phyloP scores from a whole-genome alignment of 306 rosid genomes.

The Lathyrus oleraceus region DNA sequence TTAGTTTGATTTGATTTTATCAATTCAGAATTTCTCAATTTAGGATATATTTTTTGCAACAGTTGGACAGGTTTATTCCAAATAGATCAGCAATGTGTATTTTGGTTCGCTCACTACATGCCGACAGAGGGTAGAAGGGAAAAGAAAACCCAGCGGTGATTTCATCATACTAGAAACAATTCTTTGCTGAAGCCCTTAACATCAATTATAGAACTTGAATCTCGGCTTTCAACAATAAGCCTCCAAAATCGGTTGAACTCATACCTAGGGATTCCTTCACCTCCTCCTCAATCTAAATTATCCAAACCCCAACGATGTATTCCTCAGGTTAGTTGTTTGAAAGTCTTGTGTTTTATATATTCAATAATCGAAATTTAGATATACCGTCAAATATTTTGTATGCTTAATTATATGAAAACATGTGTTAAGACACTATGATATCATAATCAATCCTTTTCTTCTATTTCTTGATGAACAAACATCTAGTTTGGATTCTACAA shows the following conservation, averaged over 20 bases:
- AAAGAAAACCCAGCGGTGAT: conserved; percentile 58
- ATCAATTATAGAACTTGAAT: conserved; percentile 71
- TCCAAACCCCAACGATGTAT: conserved; percentile 54
- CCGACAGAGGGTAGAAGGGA: conserved; percentile 47
- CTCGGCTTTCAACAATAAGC: conserved; percentile 82
- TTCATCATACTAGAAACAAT: conserved; percentile 54
- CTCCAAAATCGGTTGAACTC: conserved; percentile 51
- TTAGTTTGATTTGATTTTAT: neutral
- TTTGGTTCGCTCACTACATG: conserved; percentile 55
- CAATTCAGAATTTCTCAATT: neutral
- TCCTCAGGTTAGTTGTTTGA: conserved; percentile 53
- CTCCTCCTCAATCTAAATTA: conserved; percentile 45
- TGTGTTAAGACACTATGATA: conserved; percentile 95
- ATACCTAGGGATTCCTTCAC: conserved; percentile 47
- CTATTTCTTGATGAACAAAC: conserved; percentile 94
- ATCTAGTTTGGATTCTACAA: conserved; percentile 98
- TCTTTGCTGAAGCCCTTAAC: conserved; percentile 67
- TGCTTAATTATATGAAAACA: conserved; percentile 33
- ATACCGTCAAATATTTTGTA: no score
- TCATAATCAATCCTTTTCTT: conserved; percentile 82
- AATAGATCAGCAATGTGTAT: conserved; percentile 60
- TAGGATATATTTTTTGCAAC: neutral
- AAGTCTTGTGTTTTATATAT: neutral
- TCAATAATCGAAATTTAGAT: neutral
- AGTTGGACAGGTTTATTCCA: conserved; percentile 60